Conservation (phyloP, 306 rosid genomes). For the Pyrus pyrifolia region DNA sequence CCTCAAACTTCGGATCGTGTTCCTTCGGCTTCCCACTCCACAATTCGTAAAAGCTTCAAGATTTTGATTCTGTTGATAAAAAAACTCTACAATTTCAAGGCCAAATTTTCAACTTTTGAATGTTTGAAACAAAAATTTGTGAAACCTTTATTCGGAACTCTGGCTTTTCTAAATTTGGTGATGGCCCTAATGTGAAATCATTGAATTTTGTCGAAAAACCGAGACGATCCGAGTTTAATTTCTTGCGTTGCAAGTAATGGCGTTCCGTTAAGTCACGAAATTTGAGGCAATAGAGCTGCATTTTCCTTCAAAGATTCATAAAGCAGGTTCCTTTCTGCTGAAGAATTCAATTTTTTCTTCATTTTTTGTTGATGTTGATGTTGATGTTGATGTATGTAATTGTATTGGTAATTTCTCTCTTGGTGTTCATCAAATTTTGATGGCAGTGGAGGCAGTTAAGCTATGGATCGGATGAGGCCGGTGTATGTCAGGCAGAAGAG, state of each 20-base stretch:
- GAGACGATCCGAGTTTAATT: not conserved
- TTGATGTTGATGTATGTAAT: not conserved
- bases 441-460: not conserved
- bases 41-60: not conserved
- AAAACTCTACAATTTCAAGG: not conserved
- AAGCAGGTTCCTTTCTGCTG: not conserved
- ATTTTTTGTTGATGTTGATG: not conserved
- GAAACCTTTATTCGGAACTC: not conserved
- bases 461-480: slow-evolving; percentile 57
- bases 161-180: not conserved
- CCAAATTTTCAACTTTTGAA: not conserved
- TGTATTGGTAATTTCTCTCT: not conserved
- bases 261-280: not conserved
- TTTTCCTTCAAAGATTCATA: not conserved
- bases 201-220: not conserved
- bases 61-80: not conserved
- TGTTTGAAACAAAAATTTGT: not conserved
- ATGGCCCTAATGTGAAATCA: not conserved
- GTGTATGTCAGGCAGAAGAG: slow-evolving; percentile 53
- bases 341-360: not conserved
- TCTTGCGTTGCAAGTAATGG: not conserved
- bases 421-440: not conserved
- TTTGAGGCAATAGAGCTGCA: not conserved
- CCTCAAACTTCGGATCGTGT: slow-evolving; percentile 37
- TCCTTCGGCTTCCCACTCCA: slow-evolving; percentile 21